A percentile compares a stretch with the other conserved stretches of the same genome.
phyloP scores from a whole-genome alignment of 345 rosid species.

The Crucihimalaya himalaica region DNA sequence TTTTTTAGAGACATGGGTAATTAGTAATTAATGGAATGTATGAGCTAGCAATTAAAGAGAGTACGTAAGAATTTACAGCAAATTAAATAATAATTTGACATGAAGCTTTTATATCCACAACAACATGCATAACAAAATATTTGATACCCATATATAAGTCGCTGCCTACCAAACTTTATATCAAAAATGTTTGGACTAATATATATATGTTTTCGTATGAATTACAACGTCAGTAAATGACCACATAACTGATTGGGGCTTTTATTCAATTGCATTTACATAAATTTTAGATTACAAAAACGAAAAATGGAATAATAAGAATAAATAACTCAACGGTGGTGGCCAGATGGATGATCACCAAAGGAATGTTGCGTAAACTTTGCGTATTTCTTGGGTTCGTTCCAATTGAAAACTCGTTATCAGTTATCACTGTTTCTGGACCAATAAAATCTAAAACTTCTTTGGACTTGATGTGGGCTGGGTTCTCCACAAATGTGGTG shows the following conservation, averaged over 20 bases:
- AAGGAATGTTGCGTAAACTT: too few relatives aligned
- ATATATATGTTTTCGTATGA: neutral
- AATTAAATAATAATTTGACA: constrained; percentile 8
- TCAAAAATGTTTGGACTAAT: neutral
- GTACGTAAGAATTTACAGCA: neutral
- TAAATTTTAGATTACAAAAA: too few relatives aligned
- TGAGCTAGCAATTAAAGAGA: neutral
- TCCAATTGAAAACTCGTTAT: too few relatives aligned
- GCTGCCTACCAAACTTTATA: neutral
- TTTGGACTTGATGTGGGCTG: too few relatives aligned
- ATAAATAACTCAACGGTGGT: too few relatives aligned
- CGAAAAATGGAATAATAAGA: too few relatives aligned
- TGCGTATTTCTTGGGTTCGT: too few relatives aligned
- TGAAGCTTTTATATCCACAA: neutral
- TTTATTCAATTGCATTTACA: neutral
- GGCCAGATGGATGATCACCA: too few relatives aligned
- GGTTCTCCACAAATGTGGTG: too few relatives aligned
- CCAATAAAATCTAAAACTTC: too few relatives aligned
- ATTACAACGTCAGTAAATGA: neutral
- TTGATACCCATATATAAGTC: constrained; percentile 6
- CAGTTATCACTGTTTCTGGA: too few relatives aligned
- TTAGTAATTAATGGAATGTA: neutral
- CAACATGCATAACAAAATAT: neutral
- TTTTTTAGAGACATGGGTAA: neutral
- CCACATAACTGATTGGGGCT: neutral